Conservation (phyloP, 805 yeast species). For the Ogataea polymorpha region DNA sequence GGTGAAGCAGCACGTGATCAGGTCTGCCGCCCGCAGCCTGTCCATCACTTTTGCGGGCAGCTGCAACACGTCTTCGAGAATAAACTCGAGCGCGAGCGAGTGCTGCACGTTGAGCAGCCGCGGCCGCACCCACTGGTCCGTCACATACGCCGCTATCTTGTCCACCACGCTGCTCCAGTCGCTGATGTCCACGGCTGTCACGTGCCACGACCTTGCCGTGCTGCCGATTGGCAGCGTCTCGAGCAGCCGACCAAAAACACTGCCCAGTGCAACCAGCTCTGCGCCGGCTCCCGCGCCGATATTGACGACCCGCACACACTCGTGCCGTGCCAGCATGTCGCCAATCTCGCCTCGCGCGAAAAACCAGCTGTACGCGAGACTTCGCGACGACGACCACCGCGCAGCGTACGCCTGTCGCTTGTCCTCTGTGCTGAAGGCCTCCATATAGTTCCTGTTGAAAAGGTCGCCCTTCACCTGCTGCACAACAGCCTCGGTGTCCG, state of each 20-base stretch:
- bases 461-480: slow-evolving; percentile 71
- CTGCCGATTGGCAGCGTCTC: slow-evolving; percentile 12
- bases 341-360: slow-evolving; percentile 49
- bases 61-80: slow-evolving; percentile 36
- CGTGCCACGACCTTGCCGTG: slow-evolving; percentile 14
- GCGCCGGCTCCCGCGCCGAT: slow-evolving; percentile 93
- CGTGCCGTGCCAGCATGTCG: slow-evolving; percentile 34
- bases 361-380: slow-evolving; percentile 68
- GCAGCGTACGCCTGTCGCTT: slow-evolving; percentile 75
- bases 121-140: slow-evolving; percentile 51
- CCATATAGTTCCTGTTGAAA: slow-evolving; percentile 64
- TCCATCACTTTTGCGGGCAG: slow-evolving; percentile 18
- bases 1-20: slow-evolving; percentile 76
- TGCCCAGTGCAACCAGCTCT: slow-evolving; percentile 63
- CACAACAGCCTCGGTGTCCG: slow-evolving; percentile 40
- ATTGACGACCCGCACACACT: slow-evolving; percentile 41
- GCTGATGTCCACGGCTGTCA: slow-evolving; percentile 71
- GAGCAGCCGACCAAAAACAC: slow-evolving; percentile 45
- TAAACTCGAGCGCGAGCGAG: slow-evolving; percentile 33
- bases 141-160: slow-evolving; percentile 42
- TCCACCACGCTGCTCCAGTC: slow-evolving; percentile 63
- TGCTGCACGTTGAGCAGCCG: slow-evolving; percentile 20
- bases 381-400: slow-evolving; percentile 84
- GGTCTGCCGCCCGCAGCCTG: slow-evolving; percentile 33
- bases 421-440: slow-evolving; percentile 62